phyloP scores from a whole-genome alignment of 1,139 yeast genomes.

The Petasospora rhodanensis region DNA sequence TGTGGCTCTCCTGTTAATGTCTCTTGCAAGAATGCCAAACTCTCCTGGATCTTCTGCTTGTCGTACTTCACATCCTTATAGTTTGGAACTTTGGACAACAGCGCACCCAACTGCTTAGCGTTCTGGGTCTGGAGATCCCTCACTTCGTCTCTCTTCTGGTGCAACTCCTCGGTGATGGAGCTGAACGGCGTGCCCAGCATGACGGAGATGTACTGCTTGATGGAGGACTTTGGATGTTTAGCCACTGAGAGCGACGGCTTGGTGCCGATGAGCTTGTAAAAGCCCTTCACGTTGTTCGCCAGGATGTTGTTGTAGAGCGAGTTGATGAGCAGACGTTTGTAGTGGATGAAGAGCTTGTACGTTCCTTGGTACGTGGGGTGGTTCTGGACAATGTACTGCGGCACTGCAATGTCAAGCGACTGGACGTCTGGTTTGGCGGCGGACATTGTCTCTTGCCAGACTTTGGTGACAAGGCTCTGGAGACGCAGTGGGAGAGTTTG shows the following conservation, averaged over 20 bases:
- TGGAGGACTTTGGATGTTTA: background rate
- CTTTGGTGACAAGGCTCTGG: constrained; percentile 10
- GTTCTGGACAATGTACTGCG: constrained; percentile 9
- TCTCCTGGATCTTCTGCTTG: background rate
- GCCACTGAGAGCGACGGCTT: background rate
- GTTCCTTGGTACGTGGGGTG: constrained; percentile 12
- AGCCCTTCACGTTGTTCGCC: constrained; percentile 20
- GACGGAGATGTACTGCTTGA: constrained; percentile 11
- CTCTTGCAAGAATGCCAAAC: background rate
- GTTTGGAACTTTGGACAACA: constrained; percentile 31
- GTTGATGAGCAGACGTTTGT: constrained; percentile 9
- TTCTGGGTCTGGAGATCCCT: constrained; percentile 25
- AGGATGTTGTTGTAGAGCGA: constrained; percentile 20
- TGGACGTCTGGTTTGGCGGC: constrained; percentile 12
- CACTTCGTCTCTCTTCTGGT: constrained; percentile 24
- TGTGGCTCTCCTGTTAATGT: background rate
- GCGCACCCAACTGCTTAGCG: constrained; percentile 33
- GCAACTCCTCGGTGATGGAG: constrained; percentile 29
- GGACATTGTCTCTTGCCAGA: constrained; percentile 19
- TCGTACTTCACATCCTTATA: constrained; percentile 1
- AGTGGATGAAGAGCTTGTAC: constrained; percentile 13
- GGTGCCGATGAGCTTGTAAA: constrained; percentile 18
- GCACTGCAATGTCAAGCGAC: constrained; percentile 11
- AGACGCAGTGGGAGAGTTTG: constrained; percentile 32
- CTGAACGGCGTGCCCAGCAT: constrained; percentile 33